Percentiles rank a stretch among this genome's conserved stretches.
phyloP scores from a whole-genome alignment of 371 early-diverging fungal species.

The Mortierella sp. region DNA sequence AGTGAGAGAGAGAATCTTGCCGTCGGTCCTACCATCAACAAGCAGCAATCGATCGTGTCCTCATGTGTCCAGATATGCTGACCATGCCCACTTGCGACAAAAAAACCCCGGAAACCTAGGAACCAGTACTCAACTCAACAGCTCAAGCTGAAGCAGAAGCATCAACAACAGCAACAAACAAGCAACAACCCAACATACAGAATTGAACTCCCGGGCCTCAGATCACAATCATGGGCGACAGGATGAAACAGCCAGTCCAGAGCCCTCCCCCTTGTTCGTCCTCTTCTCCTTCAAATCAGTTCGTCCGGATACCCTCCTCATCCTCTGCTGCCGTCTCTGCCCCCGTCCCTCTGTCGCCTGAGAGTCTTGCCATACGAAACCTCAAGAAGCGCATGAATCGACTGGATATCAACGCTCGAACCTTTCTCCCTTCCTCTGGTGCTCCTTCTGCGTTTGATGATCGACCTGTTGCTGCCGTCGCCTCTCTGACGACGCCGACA shows the following conservation, averaged over 20 bases:
- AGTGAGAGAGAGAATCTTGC: background rate
- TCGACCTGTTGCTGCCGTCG: background rate
- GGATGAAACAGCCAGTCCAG: background rate
- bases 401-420: constrained; percentile 20
- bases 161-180: background rate
- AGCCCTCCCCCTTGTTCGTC: background rate
- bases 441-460: background rate
- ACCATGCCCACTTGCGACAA: background rate
- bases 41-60: background rate
- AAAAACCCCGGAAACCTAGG: background rate
- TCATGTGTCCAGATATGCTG: constrained; percentile 1
- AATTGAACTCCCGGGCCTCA: background rate
- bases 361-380: background rate
- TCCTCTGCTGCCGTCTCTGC: background rate
- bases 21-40: background rate
- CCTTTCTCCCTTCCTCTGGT: background rate
- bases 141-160: background rate
- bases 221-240: background rate
- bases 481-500: background rate
- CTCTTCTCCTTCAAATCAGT: background rate
- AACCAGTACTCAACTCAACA: background rate
- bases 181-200: background rate
- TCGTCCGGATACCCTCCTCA: background rate
- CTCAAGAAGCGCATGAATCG: constrained; percentile 17
- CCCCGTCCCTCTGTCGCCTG: background rate